Percentiles rank a stretch among this genome's conserved stretches.
Conservation (phyloP, 2,329 filamentous ascomycete species). For the Alternaria dauci region DNA sequence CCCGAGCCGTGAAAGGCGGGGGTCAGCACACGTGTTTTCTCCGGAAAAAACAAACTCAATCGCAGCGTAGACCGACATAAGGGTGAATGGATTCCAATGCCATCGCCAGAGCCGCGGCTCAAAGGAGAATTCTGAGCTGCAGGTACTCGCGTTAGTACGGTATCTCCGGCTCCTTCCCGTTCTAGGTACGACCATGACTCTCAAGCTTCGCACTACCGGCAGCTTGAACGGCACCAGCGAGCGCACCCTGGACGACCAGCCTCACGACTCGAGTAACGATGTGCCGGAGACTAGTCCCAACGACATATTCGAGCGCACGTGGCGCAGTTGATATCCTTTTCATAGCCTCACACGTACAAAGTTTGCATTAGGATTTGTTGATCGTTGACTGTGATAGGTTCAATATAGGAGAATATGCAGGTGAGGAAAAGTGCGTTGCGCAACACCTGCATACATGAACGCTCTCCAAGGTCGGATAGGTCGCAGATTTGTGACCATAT, state of each 20-base stretch:
- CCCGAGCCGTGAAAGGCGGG: neutral
- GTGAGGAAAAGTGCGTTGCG: neutral
- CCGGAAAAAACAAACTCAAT: neutral
- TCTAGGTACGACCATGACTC: constrained; percentile 7
- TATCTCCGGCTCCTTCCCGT: neutral
- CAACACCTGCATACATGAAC: neutral
- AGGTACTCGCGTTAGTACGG: neutral
- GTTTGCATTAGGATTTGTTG: neutral
- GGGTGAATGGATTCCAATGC: neutral
- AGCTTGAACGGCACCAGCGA: neutral
- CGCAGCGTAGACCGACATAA: no score
- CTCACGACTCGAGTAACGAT: neutral
- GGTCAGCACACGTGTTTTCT: neutral
- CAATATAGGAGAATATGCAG: neutral
- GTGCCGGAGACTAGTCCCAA: constrained; percentile 1
- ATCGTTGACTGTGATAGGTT: neutral
- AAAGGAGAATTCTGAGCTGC: neutral
- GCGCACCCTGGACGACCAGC: constrained; percentile 1
- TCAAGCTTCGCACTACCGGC: constrained; percentile 5
- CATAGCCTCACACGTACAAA: neutral
- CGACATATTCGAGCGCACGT: constrained; percentile 9
- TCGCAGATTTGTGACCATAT: neutral
- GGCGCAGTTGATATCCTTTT: neutral
- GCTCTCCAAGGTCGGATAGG: constrained; percentile 1
- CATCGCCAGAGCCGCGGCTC: neutral